Base-by-base conservation (phyloP, 2,329 filamentous ascomycete genomes). In the Pseudocercospora fuligena region DNA sequence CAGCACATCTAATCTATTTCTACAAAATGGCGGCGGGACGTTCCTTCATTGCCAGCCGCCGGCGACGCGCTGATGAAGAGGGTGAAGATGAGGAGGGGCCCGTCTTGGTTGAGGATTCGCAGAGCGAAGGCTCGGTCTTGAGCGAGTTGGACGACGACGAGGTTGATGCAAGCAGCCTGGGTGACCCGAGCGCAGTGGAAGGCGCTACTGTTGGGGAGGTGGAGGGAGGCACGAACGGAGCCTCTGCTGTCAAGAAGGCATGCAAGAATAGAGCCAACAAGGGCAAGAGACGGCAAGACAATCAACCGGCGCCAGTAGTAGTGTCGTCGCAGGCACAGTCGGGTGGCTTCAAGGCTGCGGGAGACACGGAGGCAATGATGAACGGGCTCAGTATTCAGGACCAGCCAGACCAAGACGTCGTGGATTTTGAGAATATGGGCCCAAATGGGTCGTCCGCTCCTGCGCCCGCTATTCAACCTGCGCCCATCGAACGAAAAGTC, bases 1-100 rank as follows among this genome's bases (percentile, higher is more conserved):
- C 60, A 46, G 56, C 60, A 60, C 61, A 59, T 56, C 54, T 59
- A 40, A 60, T 51, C 72, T 53, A 54, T 40, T 61, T 64, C 57
- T 47, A 60, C 47, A 79, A 69, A 61, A 87, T 86, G 84, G 82
- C 81, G 76, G 78, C 81, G 63, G 78, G 85, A 75, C 86, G 87
- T 33, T 72, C 74, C 76, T 87, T 88, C 79, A 89, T 88, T 73
- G 86, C 90, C 78, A 88, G 88, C 77, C 87, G 87, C 73, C 87
- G 89, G 75, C 88, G 90, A 77, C 87, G 89, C 73, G 85, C 88
- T 71, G 88, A 89, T 78, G 89, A 92, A 74, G 89, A 92, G 77
- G 89, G 86, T 72, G 90, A 91, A 73, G 90, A 91, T 71, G 89
- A 91, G 60, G 79, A 82, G 69, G 76, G 74, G 46, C 73, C 85